Percentiles rank a stretch among this genome's conserved stretches.
phyloP scores from a whole-genome alignment of 179 eudicot genomes.

The Gypsophila paniculata region DNA sequence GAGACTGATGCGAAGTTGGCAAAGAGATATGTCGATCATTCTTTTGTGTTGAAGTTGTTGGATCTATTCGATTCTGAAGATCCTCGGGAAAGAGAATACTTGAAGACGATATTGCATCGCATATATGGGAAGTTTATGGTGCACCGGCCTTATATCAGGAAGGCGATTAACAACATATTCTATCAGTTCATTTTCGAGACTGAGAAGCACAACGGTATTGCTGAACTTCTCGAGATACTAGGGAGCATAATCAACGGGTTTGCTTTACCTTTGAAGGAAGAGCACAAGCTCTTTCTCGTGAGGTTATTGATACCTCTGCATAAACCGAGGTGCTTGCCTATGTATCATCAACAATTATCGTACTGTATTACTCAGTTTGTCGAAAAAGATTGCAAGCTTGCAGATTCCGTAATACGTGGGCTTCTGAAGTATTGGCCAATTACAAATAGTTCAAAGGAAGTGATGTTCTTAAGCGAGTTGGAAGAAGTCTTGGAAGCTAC shows the following conservation, averaged over 20 bases:
- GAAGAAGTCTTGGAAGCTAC: constrained; percentile 62
- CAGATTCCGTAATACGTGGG: constrained; percentile 55
- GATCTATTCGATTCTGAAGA: constrained; percentile 62
- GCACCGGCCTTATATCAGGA: constrained; percentile 55
- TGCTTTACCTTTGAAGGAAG: constrained; percentile 62
- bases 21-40: constrained; percentile 48
- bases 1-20: constrained; percentile 52
- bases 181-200: constrained; percentile 52
- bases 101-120: constrained; percentile 56
- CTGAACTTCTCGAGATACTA: constrained; percentile 58
- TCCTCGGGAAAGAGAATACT: constrained; percentile 59
- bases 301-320: constrained; percentile 53
- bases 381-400: constrained; percentile 62
- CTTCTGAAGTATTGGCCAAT: constrained; percentile 58
- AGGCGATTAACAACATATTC: constrained; percentile 50
- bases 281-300: constrained; percentile 53
- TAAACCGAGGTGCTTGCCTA: constrained; percentile 50
- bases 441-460: constrained; percentile 61
- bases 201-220: constrained; percentile 57
- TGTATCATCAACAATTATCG: constrained; percentile 55
- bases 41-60: constrained; percentile 46
- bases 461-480: constrained; percentile 53
- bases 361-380: constrained; percentile 58
- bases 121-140: constrained; percentile 65
- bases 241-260: constrained; percentile 62